Evolutionary conservation across 2,329 filamentous ascomycete genomes (phyloP).

Genomic region (Beauveria bassiana): DNA sequence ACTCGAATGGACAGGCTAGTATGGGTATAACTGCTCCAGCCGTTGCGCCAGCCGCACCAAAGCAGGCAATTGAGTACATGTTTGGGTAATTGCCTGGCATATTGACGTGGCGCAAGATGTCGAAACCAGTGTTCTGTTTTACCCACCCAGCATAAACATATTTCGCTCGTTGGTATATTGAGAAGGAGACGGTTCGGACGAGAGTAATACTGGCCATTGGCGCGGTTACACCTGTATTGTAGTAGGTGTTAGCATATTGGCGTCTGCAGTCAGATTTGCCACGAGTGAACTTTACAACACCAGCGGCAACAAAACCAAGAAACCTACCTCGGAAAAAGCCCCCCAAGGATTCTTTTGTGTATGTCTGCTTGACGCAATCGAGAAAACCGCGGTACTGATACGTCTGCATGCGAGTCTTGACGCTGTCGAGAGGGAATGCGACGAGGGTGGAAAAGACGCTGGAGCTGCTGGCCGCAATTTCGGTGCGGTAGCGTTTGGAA

Average conservation of each 20-base stretch:
- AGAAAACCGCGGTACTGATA: conserved; percentile 69
- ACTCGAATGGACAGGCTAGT: conserved; percentile 78
- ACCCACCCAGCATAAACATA: conserved; percentile 65
- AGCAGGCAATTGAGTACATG: conserved; percentile 65
- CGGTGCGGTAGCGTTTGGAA: conserved; percentile 70
- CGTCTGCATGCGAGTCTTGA: conserved; percentile 85
- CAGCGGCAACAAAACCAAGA: neutral
- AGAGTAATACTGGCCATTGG: conserved; percentile 74
- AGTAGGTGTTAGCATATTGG: neutral
- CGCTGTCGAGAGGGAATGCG: conserved; percentile 81
- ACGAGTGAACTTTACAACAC: neutral
- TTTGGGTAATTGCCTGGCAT: conserved; percentile 63
- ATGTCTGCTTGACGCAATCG: conserved; percentile 69
- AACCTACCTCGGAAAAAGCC: conserved; percentile 73
- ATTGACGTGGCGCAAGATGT: conserved; percentile 67
- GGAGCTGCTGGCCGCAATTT: conserved; percentile 69
- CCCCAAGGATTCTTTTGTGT: conserved; percentile 60
- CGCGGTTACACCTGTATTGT: conserved; percentile 57
- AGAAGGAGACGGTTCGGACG: conserved; percentile 71
- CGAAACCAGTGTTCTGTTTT: conserved; percentile 56
- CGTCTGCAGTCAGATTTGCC: neutral
- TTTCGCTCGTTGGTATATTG: conserved; percentile 72
- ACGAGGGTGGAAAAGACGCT: conserved; percentile 71
- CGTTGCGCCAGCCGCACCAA: conserved; percentile 69
- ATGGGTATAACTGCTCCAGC: conserved; percentile 73